Evolutionary conservation across 2,329 filamentous ascomycete genomes (phyloP).

Genomic region (Cladosporium sp.): DNA sequence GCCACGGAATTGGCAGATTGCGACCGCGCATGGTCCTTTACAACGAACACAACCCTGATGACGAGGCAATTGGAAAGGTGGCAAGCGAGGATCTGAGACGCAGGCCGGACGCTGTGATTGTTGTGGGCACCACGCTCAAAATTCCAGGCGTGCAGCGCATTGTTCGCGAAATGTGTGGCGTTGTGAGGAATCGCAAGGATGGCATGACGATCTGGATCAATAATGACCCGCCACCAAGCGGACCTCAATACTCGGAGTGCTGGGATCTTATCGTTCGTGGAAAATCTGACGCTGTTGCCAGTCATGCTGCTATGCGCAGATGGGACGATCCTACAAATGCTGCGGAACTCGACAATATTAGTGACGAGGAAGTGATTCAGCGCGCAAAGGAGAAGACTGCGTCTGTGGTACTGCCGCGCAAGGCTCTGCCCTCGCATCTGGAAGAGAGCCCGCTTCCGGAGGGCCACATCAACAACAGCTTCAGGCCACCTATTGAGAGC

Average conservation of each 20-base stretch:
- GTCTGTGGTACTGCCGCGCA: slow-evolving; percentile 39
- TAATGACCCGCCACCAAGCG: slow-evolving; percentile 75
- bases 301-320: slow-evolving; percentile 62
- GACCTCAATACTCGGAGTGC: slow-evolving; percentile 76
- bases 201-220: slow-evolving; percentile 90
- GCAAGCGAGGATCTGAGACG: slow-evolving; percentile 82
- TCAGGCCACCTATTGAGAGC: slow-evolving; percentile 29
- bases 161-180: slow-evolving; percentile 85
- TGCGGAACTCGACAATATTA: slow-evolving; percentile 48
- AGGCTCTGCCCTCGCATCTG: slow-evolving; percentile 26
- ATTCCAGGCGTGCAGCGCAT: slow-evolving; percentile 89
- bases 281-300: slow-evolving; percentile 84
- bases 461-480: slow-evolving; percentile 37
- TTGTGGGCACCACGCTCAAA: slow-evolving; percentile 93
- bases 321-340: slow-evolving; percentile 54
- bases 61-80: slow-evolving; percentile 91
- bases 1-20: slow-evolving; percentile 87
- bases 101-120: slow-evolving; percentile 86
- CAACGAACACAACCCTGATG: slow-evolving; percentile 95
- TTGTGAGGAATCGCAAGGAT: slow-evolving; percentile 78
- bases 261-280: slow-evolving; percentile 91
- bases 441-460: slow-evolving; percentile 26
- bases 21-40: slow-evolving; percentile 94
- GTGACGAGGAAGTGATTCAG: slow-evolving; percentile 48
- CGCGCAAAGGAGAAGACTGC: slow-evolving; percentile 40